Conservation (phyloP, 352 stramenopile genomes). For the Globisporangium mamillatum region DNA sequence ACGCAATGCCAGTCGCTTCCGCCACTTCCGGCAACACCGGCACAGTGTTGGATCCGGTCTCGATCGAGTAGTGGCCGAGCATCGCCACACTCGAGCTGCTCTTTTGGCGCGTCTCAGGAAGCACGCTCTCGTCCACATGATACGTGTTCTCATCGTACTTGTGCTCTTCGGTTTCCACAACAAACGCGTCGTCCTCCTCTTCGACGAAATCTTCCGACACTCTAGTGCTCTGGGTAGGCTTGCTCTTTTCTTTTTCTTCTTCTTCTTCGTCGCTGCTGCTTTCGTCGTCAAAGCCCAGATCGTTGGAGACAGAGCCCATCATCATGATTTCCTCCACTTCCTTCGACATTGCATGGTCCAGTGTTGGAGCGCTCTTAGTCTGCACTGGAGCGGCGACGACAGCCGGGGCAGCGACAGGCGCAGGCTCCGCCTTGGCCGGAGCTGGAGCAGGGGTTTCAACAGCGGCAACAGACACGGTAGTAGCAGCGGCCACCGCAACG, state of each 20-base stretch:
- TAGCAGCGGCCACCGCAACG: not conserved
- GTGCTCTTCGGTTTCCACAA: constrained; percentile 1
- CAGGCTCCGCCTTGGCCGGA: not conserved
- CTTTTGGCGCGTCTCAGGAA: constrained; percentile 34
- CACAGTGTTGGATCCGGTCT: constrained; percentile 39
- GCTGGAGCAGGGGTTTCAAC: not conserved
- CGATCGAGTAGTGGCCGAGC: constrained; percentile 67
- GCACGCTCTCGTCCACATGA: constrained; percentile 14
- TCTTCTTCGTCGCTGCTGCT: constrained; percentile 22
- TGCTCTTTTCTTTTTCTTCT: constrained; percentile 8
- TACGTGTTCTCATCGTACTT: constrained; percentile 13
- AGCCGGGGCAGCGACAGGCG: not conserved
- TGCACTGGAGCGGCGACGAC: not conserved
- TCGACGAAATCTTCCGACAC: constrained; percentile 11
- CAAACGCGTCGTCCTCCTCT: constrained; percentile 17
- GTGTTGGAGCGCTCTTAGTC: not conserved
- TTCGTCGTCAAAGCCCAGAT: constrained; percentile 47
- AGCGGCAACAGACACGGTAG: not conserved
- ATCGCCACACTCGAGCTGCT: constrained; percentile 66
- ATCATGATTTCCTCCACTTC: constrained; percentile 26
- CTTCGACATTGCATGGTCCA: constrained; percentile 15
- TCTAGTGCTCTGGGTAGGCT: not conserved
- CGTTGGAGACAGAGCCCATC: constrained; percentile 40
- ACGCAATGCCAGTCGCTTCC: constrained; percentile 44
- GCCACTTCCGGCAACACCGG: constrained; percentile 58